Conservation (phyloP, 2,329 filamentous ascomycete genomes). For the Metarhizium album region DNA sequence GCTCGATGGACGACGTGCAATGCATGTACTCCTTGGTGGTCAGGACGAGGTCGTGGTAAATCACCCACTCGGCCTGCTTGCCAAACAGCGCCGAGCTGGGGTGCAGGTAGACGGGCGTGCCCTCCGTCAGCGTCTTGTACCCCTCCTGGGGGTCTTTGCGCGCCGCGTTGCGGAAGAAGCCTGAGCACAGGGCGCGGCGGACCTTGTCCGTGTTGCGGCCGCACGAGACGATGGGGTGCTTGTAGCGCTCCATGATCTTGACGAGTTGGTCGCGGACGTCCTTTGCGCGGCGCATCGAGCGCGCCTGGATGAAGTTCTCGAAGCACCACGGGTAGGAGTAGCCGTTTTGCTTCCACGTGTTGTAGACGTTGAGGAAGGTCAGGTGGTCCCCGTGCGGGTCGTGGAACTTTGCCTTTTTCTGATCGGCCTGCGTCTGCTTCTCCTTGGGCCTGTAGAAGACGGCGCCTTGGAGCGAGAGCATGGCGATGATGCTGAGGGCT, state of each 20-base stretch:
- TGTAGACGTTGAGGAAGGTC: slow-evolving; percentile 92
- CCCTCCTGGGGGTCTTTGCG: slow-evolving; percentile 94
- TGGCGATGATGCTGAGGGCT: slow-evolving; percentile 85
- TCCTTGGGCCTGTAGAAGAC: slow-evolving; percentile 96
- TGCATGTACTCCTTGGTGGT: slow-evolving; percentile 99
- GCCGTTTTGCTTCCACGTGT: slow-evolving; percentile 81
- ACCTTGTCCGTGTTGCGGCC: slow-evolving; percentile 81
- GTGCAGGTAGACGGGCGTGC: slow-evolving; percentile 90
- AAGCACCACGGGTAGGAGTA: slow-evolving; percentile 88
- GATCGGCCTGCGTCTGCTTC: slow-evolving; percentile 90
- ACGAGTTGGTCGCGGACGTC: slow-evolving; percentile 88
- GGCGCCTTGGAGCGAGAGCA: slow-evolving; percentile 77
- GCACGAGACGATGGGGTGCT: slow-evolving; percentile 71
- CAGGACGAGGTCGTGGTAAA: slow-evolving; percentile 83
- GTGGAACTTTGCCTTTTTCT: slow-evolving; percentile 97
- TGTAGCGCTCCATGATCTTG: slow-evolving; percentile 88
- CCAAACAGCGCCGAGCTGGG: slow-evolving; percentile 86
- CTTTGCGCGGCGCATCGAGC: slow-evolving; percentile 77
- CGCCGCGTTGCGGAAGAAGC: slow-evolving; percentile 92
- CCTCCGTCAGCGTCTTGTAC: slow-evolving; percentile 94
- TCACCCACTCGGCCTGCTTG: slow-evolving; percentile 91
- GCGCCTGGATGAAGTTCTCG: slow-evolving; percentile 94
- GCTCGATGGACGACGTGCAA: slow-evolving; percentile 83
- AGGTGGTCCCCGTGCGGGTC: slow-evolving; percentile 91
- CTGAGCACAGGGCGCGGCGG: slow-evolving; percentile 77